Evolutionary conservation across 2,329 filamentous ascomycete genomes (phyloP), one percentile per base, ranked within the genome.

Genomic region (Penicillium sp.): DNA sequence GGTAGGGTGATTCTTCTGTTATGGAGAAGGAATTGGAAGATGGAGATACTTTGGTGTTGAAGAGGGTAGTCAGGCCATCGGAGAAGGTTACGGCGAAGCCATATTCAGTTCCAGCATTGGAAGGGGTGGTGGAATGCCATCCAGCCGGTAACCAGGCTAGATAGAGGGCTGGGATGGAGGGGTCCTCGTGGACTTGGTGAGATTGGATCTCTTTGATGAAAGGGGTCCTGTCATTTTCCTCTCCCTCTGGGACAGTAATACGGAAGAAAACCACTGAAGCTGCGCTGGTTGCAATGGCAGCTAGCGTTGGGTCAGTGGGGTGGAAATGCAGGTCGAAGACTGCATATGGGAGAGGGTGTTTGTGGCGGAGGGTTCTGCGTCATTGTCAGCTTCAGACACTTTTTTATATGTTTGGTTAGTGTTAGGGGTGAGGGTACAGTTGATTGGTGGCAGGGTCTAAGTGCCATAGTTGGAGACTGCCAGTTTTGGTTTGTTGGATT

Each of bases 301-400:
- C 76, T 3, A 85, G 70, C 74, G 43, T 69, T 70, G 45, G 74
- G 65, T 45, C 69, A n/a, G n/a, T 63, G 1, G 79, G 80, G 53
- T 84, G 81, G 67, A 96, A 97, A 59, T 90, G 87, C 28, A 96
- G 73, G 64, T 96, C 90, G 45, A 96, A 77, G 28, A 96, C 78
- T 6, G 88, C 90, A 45, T 83, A 88, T 4, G 82, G 78, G 21
- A 86, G 9, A 28, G 34, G 24, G 7, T 29, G 17, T 43, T 29
- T n/a, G n/a, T n/a, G n/a, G n/a, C n/a, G n/a, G n/a, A n/a, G n/a
- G n/a, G n/a, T n/a, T n/a, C n/a, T n/a, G n/a, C n/a, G n/a, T n/a
- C n/a, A n/a, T n/a, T n/a, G n/a, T n/a, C n/a, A n/a, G n/a, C n/a
- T n/a, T n/a, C n/a, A n/a, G n/a, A n/a, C n/a, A n/a, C n/a, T n/a